phyloP scores from a whole-genome alignment of 2,329 filamentous ascomycete species.

The Colletotrichum costaricense region DNA sequence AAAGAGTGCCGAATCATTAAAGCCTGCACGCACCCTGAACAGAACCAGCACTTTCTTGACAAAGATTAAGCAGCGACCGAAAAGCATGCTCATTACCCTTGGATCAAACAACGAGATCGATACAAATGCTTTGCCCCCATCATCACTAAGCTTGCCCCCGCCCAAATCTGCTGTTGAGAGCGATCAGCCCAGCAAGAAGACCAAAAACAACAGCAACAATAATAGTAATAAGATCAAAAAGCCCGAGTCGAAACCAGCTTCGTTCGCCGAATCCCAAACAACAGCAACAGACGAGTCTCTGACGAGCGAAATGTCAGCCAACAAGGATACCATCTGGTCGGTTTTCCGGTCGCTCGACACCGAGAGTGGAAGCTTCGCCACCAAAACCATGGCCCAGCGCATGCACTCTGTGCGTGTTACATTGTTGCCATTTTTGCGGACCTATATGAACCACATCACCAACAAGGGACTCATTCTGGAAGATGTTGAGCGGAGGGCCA shows the following conservation, averaged over 20 bases:
- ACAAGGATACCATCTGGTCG: constrained; percentile 65
- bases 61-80: constrained; percentile 62
- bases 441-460: constrained; percentile 75
- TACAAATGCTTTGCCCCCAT: constrained; percentile 55
- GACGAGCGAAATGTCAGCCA: constrained; percentile 54
- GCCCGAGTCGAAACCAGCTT: constrained; percentile 45
- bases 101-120: constrained; percentile 51
- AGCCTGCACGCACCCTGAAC: constrained; percentile 51
- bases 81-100: constrained; percentile 54
- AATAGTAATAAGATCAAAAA: constrained; percentile 1
- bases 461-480: constrained; percentile 75
- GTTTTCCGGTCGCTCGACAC: constrained; percentile 65
- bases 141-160: constrained; percentile 57
- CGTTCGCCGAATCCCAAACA: constrained; percentile 50
- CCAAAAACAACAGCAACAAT: constrained; percentile 8
- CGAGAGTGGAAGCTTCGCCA: constrained; percentile 68
- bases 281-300: constrained; percentile 57
- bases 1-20: constrained; percentile 50
- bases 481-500: constrained; percentile 83
- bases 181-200: constrained; percentile 14
- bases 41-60: constrained; percentile 62
- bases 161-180: constrained; percentile 43
- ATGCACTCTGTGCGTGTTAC: constrained; percentile 78
- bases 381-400: constrained; percentile 79
- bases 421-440: constrained; percentile 81